Conservation (phyloP, 2,329 filamentous ascomycete species). For the Fusarium beomiforme region DNA sequence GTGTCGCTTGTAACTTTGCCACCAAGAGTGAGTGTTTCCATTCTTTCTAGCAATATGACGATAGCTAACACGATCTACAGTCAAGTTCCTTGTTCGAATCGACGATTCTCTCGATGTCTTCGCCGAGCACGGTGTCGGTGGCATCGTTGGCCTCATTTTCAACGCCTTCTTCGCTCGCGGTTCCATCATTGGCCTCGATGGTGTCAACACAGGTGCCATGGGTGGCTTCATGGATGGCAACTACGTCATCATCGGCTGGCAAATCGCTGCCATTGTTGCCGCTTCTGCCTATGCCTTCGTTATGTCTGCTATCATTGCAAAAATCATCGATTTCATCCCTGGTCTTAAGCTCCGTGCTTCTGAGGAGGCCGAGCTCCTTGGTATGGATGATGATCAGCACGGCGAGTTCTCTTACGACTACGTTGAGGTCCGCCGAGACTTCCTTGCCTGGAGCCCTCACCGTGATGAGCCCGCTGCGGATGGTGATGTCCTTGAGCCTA, state of each 20-base stretch:
- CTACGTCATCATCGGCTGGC: slow-evolving; percentile 79
- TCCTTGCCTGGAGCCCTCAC: slow-evolving; percentile 86
- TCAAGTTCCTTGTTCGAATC: slow-evolving; percentile 71
- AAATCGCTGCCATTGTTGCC: slow-evolving; percentile 79
- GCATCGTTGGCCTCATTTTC: slow-evolving; percentile 76
- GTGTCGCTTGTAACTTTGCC: slow-evolving; percentile 73
- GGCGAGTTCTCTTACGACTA: slow-evolving; percentile 93
- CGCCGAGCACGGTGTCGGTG: slow-evolving; percentile 76
- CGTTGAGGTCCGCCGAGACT: slow-evolving; percentile 87
- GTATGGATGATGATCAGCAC: slow-evolving; percentile 91
- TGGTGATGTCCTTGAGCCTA: slow-evolving; percentile 68
- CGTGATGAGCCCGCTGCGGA: slow-evolving; percentile 70
- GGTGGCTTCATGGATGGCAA: slow-evolving; percentile 82
- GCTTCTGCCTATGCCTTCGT: slow-evolving; percentile 75
- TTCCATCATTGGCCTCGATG: slow-evolving; percentile 78
- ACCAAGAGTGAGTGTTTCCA: slow-evolving; percentile 61
- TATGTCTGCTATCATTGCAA: slow-evolving; percentile 78
- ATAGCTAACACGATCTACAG: slow-evolving; percentile 42
- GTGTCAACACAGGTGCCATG: slow-evolving; percentile 73
- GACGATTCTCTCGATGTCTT: slow-evolving; percentile 79
- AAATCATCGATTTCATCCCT: slow-evolving; percentile 77
- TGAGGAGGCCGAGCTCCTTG: slow-evolving; percentile 84
- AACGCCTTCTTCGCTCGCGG: slow-evolving; percentile 77
- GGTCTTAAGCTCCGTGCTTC: slow-evolving; percentile 82
- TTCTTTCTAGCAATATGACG: neutral